Base-by-base conservation (phyloP, 1,139 yeast species). In the Candida sanyaensis region DNA sequence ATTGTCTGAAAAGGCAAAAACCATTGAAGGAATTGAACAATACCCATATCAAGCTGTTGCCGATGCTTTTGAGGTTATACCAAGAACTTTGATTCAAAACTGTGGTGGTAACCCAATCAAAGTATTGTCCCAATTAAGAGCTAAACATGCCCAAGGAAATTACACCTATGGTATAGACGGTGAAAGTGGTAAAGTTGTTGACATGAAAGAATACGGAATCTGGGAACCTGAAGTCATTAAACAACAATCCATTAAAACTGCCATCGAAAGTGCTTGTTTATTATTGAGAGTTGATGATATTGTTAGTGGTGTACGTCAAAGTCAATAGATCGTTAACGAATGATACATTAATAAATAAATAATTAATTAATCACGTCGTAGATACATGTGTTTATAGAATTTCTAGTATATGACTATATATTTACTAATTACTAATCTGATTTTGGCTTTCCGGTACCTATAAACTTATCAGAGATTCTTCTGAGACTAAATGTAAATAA, bases 41-140 rank as follows among this genome's bases (percentile, higher is more conserved):
- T 92, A 97, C 96, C 99, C 99, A 45, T 95, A 93, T 73, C 96
- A 90, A 70, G 97, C 99, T 5, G 98, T 93, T 50, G 96, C 98
- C 21, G 98, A 93, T 72, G 98, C 99, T 1, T 88, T 93, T 76
- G 99, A 93, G 71, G 97, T 95, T 48, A 91, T 93, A 59, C 98
- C 99, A 59, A 85, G 99, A 73, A 95, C 99, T 5, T 80, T 93
- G 64, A 85, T 93, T 52, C 99, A 95, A 73, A 93, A 93, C 72
- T 91, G 99, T 57, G 99, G 99, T 60, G 98, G 96, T 29, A 92
- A 91, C 66, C 92, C 99, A 46, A 91, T 93, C 62, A 82, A 96
- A 68, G 78, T 89, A 23, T 78, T 93, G 58, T 86, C 98, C 2
- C 95, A 88, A 64, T 77, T 95, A 62, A 85, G 99, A 73, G 97